Conservation (phyloP, 441 rosid genomes). For the Lagerstroemia fauriei region DNA sequence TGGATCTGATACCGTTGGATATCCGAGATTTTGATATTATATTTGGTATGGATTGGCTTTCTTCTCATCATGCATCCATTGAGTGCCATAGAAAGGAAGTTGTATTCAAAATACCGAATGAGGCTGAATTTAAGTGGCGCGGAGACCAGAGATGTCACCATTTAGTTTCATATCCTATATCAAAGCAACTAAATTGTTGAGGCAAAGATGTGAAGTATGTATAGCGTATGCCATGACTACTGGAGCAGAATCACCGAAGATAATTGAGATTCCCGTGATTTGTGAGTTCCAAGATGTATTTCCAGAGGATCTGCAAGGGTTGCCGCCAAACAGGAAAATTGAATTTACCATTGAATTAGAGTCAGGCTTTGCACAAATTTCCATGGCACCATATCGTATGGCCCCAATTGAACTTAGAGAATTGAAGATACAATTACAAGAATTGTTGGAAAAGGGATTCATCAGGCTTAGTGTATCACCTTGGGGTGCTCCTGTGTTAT, state of each 20-base stretch:
- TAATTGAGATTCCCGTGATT: background rate
- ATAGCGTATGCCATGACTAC: background rate
- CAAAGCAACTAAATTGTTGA: background rate
- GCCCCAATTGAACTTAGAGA: background rate
- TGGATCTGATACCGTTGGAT: background rate
- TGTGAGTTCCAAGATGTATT: background rate
- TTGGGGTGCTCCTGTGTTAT: constrained; percentile 12
- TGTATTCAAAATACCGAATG: background rate
- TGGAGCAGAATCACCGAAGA: background rate
- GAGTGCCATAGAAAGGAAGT: background rate
- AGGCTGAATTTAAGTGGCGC: background rate
- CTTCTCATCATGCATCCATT: background rate
- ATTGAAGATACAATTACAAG: background rate
- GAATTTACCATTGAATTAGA: background rate
- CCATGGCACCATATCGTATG: background rate
- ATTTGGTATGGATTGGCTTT: background rate
- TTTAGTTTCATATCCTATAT: background rate
- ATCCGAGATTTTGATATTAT: background rate
- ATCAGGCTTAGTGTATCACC: constrained; percentile 6
- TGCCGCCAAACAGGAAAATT: background rate
- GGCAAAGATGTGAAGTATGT: background rate
- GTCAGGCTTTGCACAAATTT: background rate
- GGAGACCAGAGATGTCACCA: background rate
- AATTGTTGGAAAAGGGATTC: background rate
- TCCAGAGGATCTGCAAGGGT: background rate